phyloP scores from a whole-genome alignment of 805 yeast genomes.

The Myxozyma kluyveri region DNA sequence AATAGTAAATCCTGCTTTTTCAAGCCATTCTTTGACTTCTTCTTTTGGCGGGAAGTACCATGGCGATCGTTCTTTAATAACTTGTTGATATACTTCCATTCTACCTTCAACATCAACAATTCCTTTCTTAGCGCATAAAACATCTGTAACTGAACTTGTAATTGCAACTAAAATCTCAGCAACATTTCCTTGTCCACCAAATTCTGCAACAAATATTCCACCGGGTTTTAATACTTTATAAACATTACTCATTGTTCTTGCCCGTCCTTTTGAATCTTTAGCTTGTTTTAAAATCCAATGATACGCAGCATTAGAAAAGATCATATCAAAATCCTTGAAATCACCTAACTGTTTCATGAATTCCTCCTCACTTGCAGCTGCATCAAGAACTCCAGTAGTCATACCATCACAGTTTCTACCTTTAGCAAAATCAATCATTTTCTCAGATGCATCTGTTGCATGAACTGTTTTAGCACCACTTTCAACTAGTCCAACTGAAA shows the following conservation, averaged over 20 bases:
- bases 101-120: background rate
- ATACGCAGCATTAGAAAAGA: conserved; percentile 34
- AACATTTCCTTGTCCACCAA: conserved; percentile 33
- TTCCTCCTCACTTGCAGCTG: conserved; percentile 1
- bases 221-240: conserved; percentile 22
- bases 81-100: background rate
- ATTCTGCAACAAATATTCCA: conserved; percentile 32
- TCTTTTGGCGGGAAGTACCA: conserved; percentile 31
- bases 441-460: conserved; percentile 24
- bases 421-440: conserved; percentile 17
- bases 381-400: conserved; percentile 22
- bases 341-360: conserved; percentile 11
- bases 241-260: conserved; percentile 24
- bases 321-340: conserved; percentile 28
- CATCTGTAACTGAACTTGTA: conserved; percentile 15
- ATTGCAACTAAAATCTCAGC: conserved; percentile 33
- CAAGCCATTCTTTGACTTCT: conserved; percentile 15
- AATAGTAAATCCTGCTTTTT: conserved; percentile 30
- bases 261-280: conserved; percentile 11
- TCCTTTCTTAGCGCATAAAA: conserved; percentile 8
- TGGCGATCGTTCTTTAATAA: conserved; percentile 20
- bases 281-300: conserved; percentile 32
- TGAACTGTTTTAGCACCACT: conserved; percentile 17
- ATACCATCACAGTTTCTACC: conserved; percentile 5
- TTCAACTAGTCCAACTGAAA: conserved; percentile 19